A percentile compares a stretch with the other conserved stretches of the same genome.
Conservation (phyloP, 1,284 basidiomycete genomes). For the Melampsora larici-populina region DNA sequence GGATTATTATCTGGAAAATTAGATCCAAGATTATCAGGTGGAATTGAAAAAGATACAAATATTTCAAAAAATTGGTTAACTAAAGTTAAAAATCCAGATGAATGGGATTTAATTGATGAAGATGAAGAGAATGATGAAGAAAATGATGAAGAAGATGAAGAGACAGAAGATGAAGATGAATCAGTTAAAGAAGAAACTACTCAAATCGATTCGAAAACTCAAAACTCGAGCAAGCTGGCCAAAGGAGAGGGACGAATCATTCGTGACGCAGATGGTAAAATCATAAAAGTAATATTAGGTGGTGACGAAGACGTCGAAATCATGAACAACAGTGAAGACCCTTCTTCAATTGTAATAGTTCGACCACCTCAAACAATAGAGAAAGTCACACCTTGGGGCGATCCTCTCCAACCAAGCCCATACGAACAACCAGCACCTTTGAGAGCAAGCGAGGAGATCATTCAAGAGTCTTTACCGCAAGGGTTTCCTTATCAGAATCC, state of each 20-base stretch:
- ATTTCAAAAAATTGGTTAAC: slow-evolving; percentile 13
- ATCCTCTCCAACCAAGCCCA: background rate
- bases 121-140: background rate
- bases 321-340: background rate
- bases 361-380: background rate
- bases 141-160: background rate
- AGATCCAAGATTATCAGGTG: slow-evolving; percentile 10
- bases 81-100: slow-evolving; percentile 13
- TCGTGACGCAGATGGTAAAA: slow-evolving; percentile 14
- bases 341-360: slow-evolving; percentile 16
- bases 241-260: slow-evolving; percentile 24
- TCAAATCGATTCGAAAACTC: background rate
- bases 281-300: slow-evolving; percentile 21
- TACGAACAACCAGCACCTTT: slow-evolving; percentile 4
- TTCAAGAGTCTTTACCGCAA: background rate
- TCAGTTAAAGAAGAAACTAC: background rate
- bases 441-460: background rate
- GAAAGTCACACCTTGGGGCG: slow-evolving; percentile 16
- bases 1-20: slow-evolving; percentile 27
- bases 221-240: background rate
- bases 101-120: slow-evolving; percentile 11
- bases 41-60: slow-evolving; percentile 21
- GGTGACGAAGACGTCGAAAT: slow-evolving; percentile 12
- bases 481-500: slow-evolving; percentile 21
- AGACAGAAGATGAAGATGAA: slow-evolving; percentile 1